Percentiles rank a stretch among this genome's conserved stretches.
Evolutionary conservation across 805 yeast genomes (phyloP).

Genomic region (Pichia eremophila): DNA sequence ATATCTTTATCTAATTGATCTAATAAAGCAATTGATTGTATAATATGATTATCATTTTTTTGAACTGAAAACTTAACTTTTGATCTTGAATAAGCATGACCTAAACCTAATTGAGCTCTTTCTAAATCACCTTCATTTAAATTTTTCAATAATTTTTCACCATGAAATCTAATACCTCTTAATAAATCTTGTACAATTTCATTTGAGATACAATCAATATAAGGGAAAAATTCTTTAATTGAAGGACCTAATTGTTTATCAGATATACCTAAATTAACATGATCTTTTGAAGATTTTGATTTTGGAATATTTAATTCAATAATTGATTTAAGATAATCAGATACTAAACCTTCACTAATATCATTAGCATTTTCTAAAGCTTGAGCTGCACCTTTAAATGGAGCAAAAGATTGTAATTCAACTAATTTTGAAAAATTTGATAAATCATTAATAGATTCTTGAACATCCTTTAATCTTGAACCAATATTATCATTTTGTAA

Average conservation of each 20-base stretch:
- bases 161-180: constrained; percentile 90
- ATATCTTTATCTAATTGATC: constrained; percentile 98
- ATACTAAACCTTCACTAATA: constrained; percentile 92
- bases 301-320: constrained; percentile 88
- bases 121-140: constrained; percentile 92
- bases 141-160: constrained; percentile 80
- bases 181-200: constrained; percentile 91
- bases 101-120: constrained; percentile 97
- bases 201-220: constrained; percentile 80
- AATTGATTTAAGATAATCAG: constrained; percentile 82
- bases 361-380: constrained; percentile 98
- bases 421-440: constrained; percentile 84
- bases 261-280: constrained; percentile 75
- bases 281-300: constrained; percentile 37
- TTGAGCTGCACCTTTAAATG: constrained; percentile 98
- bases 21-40: constrained; percentile 94
- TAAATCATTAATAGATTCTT: constrained; percentile 78
- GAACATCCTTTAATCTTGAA: constrained; percentile 86
- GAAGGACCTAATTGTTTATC: constrained; percentile 96
- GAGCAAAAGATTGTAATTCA: constrained; percentile 91
- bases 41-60: constrained; percentile 97
- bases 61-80: constrained; percentile 98
- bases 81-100: constrained; percentile 98
- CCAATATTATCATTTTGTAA: constrained; percentile 93
- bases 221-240: constrained; percentile 83